phyloP scores from a whole-genome alignment of 495 filamentous ascomycete genomes.

The Tetracladium marchalianum region DNA sequence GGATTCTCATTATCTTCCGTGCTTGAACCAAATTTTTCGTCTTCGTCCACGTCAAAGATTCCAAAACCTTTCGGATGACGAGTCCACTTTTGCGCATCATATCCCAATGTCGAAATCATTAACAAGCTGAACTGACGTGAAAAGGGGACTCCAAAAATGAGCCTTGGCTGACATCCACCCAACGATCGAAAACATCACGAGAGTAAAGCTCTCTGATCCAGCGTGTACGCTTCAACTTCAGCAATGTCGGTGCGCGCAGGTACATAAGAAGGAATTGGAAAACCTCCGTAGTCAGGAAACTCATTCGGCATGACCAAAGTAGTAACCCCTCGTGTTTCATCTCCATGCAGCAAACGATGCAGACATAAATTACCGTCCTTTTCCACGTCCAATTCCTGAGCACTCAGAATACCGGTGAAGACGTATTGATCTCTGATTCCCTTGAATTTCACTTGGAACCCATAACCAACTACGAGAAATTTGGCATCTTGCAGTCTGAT shows the following conservation, averaged over 20 bases:
- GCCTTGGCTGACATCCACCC: too few species aligned
- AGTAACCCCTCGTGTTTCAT: conserved; percentile 38
- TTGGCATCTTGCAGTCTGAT: conserved; percentile 25
- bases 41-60: too few species aligned
- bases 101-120: too few species aligned
- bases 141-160: too few species aligned
- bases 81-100: too few species aligned
- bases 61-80: too few species aligned
- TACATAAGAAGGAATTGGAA: conserved; percentile 37
- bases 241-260: conserved; percentile 39
- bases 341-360: conserved; percentile 32
- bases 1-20: too few species aligned
- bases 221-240: conserved; percentile 30
- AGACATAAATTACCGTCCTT: conserved; percentile 28
- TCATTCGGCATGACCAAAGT: conserved; percentile 39
- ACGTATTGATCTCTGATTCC: conserved; percentile 17
- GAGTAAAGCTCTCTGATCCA: too few species aligned
- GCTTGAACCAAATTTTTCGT: too few species aligned
- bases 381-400: conserved; percentile 29
- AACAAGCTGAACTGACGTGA: too few species aligned
- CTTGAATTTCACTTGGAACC: conserved; percentile 32
- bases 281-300: conserved; percentile 39
- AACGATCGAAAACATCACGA: too few species aligned
- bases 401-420: conserved; percentile 35
- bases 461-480: conserved; percentile 39